Evolutionary conservation across 1,139 yeast species (phyloP), one percentile per base, ranked within the genome.

Genomic region (Saccharomyces pastorianus): DNA sequence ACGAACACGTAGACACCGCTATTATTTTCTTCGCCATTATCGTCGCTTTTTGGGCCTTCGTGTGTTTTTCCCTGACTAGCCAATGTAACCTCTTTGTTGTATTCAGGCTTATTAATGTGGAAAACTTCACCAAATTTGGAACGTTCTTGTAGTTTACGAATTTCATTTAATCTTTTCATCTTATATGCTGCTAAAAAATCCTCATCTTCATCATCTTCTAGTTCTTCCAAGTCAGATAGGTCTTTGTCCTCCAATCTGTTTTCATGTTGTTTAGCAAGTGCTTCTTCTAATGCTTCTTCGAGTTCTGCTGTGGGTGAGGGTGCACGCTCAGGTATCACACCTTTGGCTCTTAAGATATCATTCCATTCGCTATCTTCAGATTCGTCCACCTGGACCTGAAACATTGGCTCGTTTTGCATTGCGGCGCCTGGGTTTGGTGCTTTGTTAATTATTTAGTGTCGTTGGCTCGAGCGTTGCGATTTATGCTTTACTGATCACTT

Each of bases 321-420:
- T 32, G 95, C 90, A 63, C 85, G 83, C 67, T 88, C 91, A 0
- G 99, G 99, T 53, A 93, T 89, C 58, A 93, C 83, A 11, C 98
- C 98, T 60, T 91, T 89, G 6, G 82, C 80, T 59, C 99, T 76
- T 50, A 93, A 77, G 60, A 93, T 90, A 71, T 93, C 99, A 69
- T 93, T 93, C 99, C 99, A 93, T 70, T 93, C 99, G 1, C 99
- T 93, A 68, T 93, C 99, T 71, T 93, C 99, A 59, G 81, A 82
- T 41, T 96, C 97, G 71, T 93, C 91, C 54, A 91, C 97, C 71
- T 90, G 91, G 52, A 90, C 95, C 64, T 86, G 72, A 54, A 69
- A 64, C 67, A 64, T 61, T 20, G 71, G 72, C 31, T 68, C 72
- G 56, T 66, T 67, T 56, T 46, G 52, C 52, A 50, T 50, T 29